Base-by-base conservation (phyloP, 164 flowering plant species). In the Vitis vinifera region DNA sequence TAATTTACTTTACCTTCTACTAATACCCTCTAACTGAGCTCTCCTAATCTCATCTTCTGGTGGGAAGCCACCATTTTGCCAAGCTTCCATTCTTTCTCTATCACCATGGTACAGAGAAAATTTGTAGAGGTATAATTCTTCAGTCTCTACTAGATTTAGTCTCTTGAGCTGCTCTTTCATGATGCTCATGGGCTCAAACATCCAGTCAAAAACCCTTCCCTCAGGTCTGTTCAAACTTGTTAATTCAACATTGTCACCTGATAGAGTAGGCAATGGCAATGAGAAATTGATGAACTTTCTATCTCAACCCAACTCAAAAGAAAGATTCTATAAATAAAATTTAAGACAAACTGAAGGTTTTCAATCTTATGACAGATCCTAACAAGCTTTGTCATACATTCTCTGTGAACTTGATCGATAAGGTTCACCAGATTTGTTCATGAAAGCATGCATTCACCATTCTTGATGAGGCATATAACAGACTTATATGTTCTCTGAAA, bases 121-220 rank as follows among this genome's bases (percentile, higher is more conserved):
- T 57, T 79, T 79, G 67, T 56, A 47, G 52, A 79, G 58, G 62
- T 77, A 79, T 16, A 65, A 59, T 29, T 77, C 79, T 56, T 79
- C 85, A 3, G 69, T 17, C 47, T 72, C 77, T 8, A 10, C 47
- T 68, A 82, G 67, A 16, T 79, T 71, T 30, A 80, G 62, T 53
- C 69, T 67, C 68, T 57, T 75, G 55, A 83, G 68, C 65, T 83
- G 82, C 68, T 83, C 81, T 66, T 80, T 80, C 75, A 73, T 77
- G 31, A 79, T 29, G 59, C 67, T 67, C 82, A 83, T 79, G 12
- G 84, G 86, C 30, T 81, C 81, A 69, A 74, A 81, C 17, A 83
- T 65, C 86, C 86, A 83, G 56, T 83, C 86, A 56, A 83, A 83
- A 59, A 77, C 75, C 66, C 80, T 76, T 59, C 81, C 86, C 58